Conservation (phyloP, 208 protist species). For the Strigomonas culicis region DNA sequence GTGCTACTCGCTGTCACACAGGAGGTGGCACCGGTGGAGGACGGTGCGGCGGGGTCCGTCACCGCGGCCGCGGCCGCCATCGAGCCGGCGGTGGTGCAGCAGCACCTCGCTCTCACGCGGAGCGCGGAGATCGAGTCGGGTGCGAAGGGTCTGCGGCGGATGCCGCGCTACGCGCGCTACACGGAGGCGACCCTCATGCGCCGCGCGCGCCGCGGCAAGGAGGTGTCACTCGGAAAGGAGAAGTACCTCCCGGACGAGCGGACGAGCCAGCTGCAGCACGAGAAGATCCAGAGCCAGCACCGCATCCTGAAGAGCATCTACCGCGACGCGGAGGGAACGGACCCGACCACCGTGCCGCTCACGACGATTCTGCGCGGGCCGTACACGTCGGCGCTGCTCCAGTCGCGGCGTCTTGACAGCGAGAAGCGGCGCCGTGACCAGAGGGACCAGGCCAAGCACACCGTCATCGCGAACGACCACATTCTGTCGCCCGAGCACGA, state of each 20-base stretch:
- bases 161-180: slow-evolving; percentile 55
- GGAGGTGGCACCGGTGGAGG: not conserved
- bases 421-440: not conserved
- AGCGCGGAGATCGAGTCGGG: slow-evolving; percentile 57
- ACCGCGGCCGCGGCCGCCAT: no score
- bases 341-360: not conserved
- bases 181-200: slow-evolving; percentile 63
- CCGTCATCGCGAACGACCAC: not conserved
- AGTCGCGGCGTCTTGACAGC: not conserved
- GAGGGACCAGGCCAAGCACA: not conserved
- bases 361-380: slow-evolving; percentile 19
- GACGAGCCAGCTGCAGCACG: slow-evolving; percentile 8
- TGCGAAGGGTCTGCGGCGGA: slow-evolving; percentile 12
- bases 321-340: slow-evolving; percentile 1
- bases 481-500: not conserved
- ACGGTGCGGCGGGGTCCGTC: not conserved
- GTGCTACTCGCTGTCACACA: not conserved
- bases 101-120: slow-evolving; percentile 33
- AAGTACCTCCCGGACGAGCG: slow-evolving; percentile 58
- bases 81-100: slow-evolving; percentile 20
- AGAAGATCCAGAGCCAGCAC: slow-evolving; percentile 62
- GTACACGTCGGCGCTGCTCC: not conserved
- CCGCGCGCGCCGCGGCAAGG: slow-evolving; percentile 32
- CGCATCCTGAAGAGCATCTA: slow-evolving; percentile 26
- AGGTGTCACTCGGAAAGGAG: slow-evolving; percentile 25